These are phyloP conservation scores for Beauveria sp. DNA, from an alignment of 2,329 filamentous ascomycete genomes.

Conservation along the genomic window DNA sequence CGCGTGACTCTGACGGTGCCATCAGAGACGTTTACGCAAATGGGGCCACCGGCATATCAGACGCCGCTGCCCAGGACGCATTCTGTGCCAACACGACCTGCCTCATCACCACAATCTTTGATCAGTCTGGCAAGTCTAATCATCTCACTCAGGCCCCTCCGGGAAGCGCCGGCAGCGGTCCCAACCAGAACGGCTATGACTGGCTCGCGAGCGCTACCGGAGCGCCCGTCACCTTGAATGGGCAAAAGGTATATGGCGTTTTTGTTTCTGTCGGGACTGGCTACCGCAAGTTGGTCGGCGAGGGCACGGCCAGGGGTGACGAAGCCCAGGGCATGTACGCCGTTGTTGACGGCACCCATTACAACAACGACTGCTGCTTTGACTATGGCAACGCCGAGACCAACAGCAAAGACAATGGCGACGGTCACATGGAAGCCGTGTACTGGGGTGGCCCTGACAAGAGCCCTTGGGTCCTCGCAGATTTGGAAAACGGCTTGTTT, in stretches of 20 bases:
- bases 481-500: constrained; percentile 61
- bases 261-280: constrained; percentile 54
- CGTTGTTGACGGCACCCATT: constrained; percentile 51
- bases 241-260: constrained; percentile 56
- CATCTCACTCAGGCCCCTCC: constrained; percentile 54
- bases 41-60: constrained; percentile 53
- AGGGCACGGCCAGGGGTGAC: constrained; percentile 47
- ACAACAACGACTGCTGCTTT: constrained; percentile 49
- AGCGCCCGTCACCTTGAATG: constrained; percentile 53
- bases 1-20: constrained; percentile 39
- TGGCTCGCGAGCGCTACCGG: constrained; percentile 50
- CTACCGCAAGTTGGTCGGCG: constrained; percentile 51
- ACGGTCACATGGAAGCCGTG: constrained; percentile 62
- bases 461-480: constrained; percentile 62
- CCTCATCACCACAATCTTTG: constrained; percentile 57
- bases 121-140: constrained; percentile 55
- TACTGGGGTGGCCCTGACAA: constrained; percentile 56
- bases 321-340: constrained; percentile 53
- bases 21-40: constrained; percentile 42
- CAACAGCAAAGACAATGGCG: constrained; percentile 44
- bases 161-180: constrained; percentile 48
- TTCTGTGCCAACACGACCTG: constrained; percentile 57
- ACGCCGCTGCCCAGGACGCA: constrained; percentile 51
- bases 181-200: constrained; percentile 49
- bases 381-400: constrained; percentile 52